Evolutionary conservation across 345 rosid species (phyloP).

Genomic region (Citrus medica): DNA sequence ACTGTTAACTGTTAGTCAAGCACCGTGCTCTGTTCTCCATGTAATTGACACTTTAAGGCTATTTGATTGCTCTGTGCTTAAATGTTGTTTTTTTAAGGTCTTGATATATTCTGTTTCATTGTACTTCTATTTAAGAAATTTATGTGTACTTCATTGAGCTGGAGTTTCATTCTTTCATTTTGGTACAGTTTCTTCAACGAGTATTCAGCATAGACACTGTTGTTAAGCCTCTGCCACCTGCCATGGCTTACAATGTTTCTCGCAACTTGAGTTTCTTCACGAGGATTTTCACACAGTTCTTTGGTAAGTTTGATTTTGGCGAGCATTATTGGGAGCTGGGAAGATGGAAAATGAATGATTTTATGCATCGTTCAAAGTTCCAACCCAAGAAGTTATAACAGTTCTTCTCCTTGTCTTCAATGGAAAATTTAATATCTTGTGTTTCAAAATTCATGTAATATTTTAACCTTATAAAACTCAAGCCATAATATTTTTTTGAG

Average conservation of each 20-base stretch:
- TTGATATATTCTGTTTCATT: not conserved
- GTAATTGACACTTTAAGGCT: not conserved
- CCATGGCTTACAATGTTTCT: slow-evolving; percentile 81
- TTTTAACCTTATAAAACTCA: not conserved
- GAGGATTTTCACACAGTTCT: slow-evolving; percentile 96
- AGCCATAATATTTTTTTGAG: not conserved
- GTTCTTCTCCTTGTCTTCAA: not conserved
- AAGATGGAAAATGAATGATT: not conserved
- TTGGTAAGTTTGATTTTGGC: slow-evolving; percentile 49
- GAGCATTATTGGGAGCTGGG: not conserved
- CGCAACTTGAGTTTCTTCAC: slow-evolving; percentile 95
- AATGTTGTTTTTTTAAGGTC: not conserved
- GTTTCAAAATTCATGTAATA: not conserved
- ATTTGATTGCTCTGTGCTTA: not conserved
- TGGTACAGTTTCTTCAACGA: slow-evolving; percentile 73
- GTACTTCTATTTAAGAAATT: not conserved
- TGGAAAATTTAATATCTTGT: not conserved
- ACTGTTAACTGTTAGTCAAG: not conserved
- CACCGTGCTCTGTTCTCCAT: not conserved
- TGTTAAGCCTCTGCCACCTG: slow-evolving; percentile 96
- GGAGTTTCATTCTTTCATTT: slow-evolving; percentile 3
- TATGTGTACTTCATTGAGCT: not conserved
- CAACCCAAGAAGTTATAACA: not conserved
- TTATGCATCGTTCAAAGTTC: not conserved
- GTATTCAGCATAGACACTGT: slow-evolving; percentile 90